Base-by-base conservation (phyloP, 768 basidiomycete genomes). In the Lactarius vividus region DNA sequence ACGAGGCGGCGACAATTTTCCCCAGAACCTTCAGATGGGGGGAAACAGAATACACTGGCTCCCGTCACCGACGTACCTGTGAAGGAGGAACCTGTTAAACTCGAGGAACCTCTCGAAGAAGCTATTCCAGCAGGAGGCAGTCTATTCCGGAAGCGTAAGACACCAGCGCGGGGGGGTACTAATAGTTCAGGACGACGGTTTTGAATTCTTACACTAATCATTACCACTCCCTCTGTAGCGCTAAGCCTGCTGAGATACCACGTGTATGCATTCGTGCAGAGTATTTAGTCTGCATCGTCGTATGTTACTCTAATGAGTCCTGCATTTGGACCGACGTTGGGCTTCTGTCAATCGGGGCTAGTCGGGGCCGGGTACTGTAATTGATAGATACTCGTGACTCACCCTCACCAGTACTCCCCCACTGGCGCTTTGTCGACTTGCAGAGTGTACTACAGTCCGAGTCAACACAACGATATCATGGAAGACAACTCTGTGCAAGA, bases 131-230 rank as follows among this genome's bases (percentile, higher is more conserved):
- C 57, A 29, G 55, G 40, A 26, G 63, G 61, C 11, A 69, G 69
- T 44, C 29, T 69, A 26, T 70, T 70, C 61, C 63, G 64, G 42
- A 70, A 69, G 61, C 69, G 67, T 11, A 69, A 65, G 40, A 44
- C 63, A 33, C 67, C 67, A 11, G 57, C 26, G n/a, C 44, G 67
- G 23, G 63, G 67, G n/a, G 67, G 61, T 6, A 31, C 53, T 6
- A 63, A 62, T 31, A 62, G 40, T 53, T 67, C 60, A 18, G 69
- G 66, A 35, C 69, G 66, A 52, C 63, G 69, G 42, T 64, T 58
- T 49, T 70, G 55, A 49, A n/a, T 46, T 23, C 11, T 29, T 3
- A 11, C 15, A 23, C 10, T 53, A 40, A 54, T 59, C 23, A 15
- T n/a, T 49, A 49, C 23, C 11, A 23, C 11, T 49, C 46, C 44